These are phyloP conservation scores for Ocimum tenuiflorum DNA, from an alignment of 257 asterid genomes.

Conservation along the genomic window DNA sequence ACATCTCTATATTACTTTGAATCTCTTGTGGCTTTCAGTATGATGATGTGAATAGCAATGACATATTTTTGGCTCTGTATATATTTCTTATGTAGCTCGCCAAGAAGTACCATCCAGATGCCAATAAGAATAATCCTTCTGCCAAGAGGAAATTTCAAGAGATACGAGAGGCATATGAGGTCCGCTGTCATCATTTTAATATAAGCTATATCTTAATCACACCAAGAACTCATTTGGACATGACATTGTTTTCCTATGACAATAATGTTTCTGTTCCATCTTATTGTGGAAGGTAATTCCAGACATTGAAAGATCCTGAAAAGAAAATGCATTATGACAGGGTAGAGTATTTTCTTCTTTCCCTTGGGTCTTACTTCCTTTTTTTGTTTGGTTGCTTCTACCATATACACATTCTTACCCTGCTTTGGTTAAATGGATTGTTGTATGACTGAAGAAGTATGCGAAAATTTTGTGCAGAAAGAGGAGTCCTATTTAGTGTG, in stretches of 20 bases:
- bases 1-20: conserved; percentile 8
- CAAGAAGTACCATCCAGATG: conserved; percentile 92
- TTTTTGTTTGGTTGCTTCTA: conserved; percentile 2
- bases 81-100: conserved; percentile 56
- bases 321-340: conserved; percentile 67
- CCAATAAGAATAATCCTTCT: conserved; percentile 72
- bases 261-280: conserved; percentile 16
- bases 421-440: not conserved
- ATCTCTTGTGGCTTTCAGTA: not conserved
- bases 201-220: conserved; percentile 13
- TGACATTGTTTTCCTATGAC: conserved; percentile 11
- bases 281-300: conserved; percentile 51
- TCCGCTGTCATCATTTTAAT: conserved; percentile 27
- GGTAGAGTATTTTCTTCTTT: conserved; percentile 38
- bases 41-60: conserved; percentile 1
- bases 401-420: not conserved
- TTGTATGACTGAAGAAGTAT: not conserved
- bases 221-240: conserved; percentile 14
- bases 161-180: conserved; percentile 98
- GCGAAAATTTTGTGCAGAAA: not conserved
- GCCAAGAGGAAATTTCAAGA: conserved; percentile 89
- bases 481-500: not conserved
- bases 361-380: not conserved
- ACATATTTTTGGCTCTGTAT: not conserved
- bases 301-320: conserved; percentile 75